Conservation (phyloP, 2,329 filamentous ascomycete species). For the Malbranchea zuffiana region DNA sequence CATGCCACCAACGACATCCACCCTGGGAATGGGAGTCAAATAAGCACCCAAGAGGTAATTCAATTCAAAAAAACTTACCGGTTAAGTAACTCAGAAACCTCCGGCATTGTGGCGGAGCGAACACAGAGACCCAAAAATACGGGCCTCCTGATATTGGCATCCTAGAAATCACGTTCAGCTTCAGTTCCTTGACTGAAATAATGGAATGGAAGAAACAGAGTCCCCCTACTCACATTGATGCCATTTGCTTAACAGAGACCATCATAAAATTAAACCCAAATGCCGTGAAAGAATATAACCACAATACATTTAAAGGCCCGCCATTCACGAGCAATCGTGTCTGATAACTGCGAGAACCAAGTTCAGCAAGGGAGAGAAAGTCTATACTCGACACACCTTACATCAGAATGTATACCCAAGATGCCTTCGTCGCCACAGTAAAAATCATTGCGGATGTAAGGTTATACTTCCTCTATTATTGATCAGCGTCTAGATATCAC, state of each 20-base stretch:
- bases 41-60: slow-evolving; percentile 33
- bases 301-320: slow-evolving; percentile 20
- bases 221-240: slow-evolving; percentile 23
- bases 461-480: slow-evolving; percentile 23
- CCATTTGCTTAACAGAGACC: slow-evolving; percentile 53
- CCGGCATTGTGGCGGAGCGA: slow-evolving; percentile 39
- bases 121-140: slow-evolving; percentile 49
- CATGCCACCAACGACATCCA: slow-evolving; percentile 26
- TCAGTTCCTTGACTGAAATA: background rate
- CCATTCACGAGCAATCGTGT: slow-evolving; percentile 17
- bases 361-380: slow-evolving; percentile 1
- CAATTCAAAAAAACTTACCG: slow-evolving; percentile 34
- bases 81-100: slow-evolving; percentile 46
- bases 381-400: slow-evolving; percentile 13
- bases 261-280: slow-evolving; percentile 58
- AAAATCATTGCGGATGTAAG: slow-evolving; percentile 27
- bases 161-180: slow-evolving; percentile 17
- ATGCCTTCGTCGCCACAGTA: slow-evolving; percentile 26
- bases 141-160: slow-evolving; percentile 49
- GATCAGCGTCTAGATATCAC: slow-evolving; percentile 7
- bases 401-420: slow-evolving; percentile 29
- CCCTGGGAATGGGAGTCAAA: slow-evolving; percentile 15
- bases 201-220: background rate
- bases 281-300: slow-evolving; percentile 37
- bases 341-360: slow-evolving; percentile 16